Base-by-base conservation (phyloP, 495 filamentous ascomycete species). In the Cladorrhinum samala region DNA sequence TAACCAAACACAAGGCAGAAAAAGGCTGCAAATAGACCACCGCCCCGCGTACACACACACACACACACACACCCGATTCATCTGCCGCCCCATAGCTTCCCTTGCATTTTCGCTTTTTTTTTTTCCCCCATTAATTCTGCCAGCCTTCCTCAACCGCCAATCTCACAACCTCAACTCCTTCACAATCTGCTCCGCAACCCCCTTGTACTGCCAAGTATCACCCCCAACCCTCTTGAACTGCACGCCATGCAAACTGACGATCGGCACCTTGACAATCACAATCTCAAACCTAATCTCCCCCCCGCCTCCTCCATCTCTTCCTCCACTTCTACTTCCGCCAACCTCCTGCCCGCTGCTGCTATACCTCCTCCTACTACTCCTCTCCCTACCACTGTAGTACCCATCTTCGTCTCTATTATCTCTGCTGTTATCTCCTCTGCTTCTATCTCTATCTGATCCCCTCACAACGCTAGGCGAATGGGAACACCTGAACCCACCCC, bases 201-300 rank as follows among this genome's bases (percentile, higher is more conserved):
- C 88, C 73, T 96, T 95, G 66, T 96, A 99, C 70, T 96, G 91
- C 91, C 91, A 96, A 55, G 93, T 96, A 37, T 91, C 88, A 5
- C 93, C 95, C 24, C 88, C 83, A 42, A 97, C 84, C 68, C 92
- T 89, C 78, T 99, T 99, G 76, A 99, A 99, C 68, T 99, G 93
- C 46, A 99, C 89, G 39, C 93, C 93, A 62, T 97, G 91, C 54
- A 99, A 70, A 18, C 85, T 88, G 58, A 99, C 85, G 46, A 99
- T 72, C 21, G 93, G 93, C 27, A 99, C 89, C 74, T 99, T 99
- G 55, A 99, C 93, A 54, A 99, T 91, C 56, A 97, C 81, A 49
- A 98, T 96, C 64, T 99, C 93, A 61, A 99, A 99, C 53, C 85
- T 81, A 36, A 99, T 83, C 76, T 64, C 79, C 65, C 61, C 82